phyloP scores from a whole-genome alignment of 2,329 filamentous ascomycete species.

The Curvularia sp. region DNA sequence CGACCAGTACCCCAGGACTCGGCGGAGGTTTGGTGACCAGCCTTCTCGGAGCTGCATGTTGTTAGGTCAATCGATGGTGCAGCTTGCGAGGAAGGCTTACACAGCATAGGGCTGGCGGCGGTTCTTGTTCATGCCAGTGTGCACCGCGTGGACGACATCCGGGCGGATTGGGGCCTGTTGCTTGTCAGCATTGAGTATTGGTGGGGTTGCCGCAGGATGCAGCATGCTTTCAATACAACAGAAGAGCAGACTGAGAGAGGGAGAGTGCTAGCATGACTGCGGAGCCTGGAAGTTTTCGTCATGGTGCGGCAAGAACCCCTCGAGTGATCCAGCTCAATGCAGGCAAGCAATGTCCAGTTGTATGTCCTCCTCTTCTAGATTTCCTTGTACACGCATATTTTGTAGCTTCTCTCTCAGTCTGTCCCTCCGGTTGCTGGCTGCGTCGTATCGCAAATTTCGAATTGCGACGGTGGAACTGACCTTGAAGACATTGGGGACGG shows the following conservation, averaged over 20 bases:
- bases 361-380: not conserved
- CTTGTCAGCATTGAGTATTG: slow-evolving; percentile 20
- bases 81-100: slow-evolving; percentile 58
- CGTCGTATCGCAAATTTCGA: slow-evolving; percentile 22
- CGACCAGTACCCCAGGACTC: slow-evolving; percentile 99
- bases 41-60: slow-evolving; percentile 76
- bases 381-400: not conserved
- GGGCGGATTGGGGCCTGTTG: slow-evolving; percentile 83
- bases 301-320: slow-evolving; percentile 11
- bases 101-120: slow-evolving; percentile 99
- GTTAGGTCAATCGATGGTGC: slow-evolving; percentile 26
- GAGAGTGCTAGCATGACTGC: slow-evolving; percentile 1
- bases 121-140: slow-evolving; percentile 99
- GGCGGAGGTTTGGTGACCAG: slow-evolving; percentile 99
- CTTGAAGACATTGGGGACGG: slow-evolving; percentile 96
- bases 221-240: not conserved
- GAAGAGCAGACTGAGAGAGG: slow-evolving; percentile 9
- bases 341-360: not conserved
- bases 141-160: slow-evolving; percentile 98
- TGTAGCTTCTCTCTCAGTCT: slow-evolving; percentile 13
- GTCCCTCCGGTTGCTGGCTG: slow-evolving; percentile 9
- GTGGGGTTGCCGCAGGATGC: not conserved
- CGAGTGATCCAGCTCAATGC: slow-evolving; percentile 3
- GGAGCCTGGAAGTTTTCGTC: slow-evolving; percentile 11
- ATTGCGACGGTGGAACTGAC: slow-evolving; percentile 35